Evolutionary conservation across 116 monocot species (phyloP), one percentile per base, ranked within the genome.

Genomic region (Iris pallida): DNA sequence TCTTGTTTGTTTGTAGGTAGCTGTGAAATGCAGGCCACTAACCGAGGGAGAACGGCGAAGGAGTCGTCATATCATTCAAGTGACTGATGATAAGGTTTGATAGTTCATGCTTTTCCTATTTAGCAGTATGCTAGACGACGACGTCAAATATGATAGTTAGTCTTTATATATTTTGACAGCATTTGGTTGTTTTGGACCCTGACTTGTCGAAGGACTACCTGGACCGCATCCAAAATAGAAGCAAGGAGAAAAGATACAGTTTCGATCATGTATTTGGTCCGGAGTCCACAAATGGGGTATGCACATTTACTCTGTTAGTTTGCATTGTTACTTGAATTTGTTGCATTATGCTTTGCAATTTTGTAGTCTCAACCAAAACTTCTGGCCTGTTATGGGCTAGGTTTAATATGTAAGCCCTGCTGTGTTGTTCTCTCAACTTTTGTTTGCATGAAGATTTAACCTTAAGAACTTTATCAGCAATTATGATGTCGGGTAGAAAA

Each of bases 171-270:
- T 30, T 30, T 51, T 70, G 13, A 15, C 80, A 91, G 91, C 63
- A 68, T 70, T 72, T 91, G 1, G 78, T 82, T 63, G 84, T 91
- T 55, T 62, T 87, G 80, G 91, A 91, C 73, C 91, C 91, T 70
- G 91, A 91, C 69, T 54, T 87, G 59, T 91, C 87, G 42, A 91
- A 91, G 80, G 85, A 87, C 73, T 87, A 87, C 73, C 82, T 91
- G 41, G 87, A 91, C 8, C 74, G 67, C 46, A 77, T 91, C 42
- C 91, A 91, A 61, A 91, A 87, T 74, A 74, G 91, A 44, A 80
- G 82, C 0, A 91, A 91, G 61, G 91, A 91, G 84, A 91, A 68
- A 71, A 69, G 80, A 78, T 91, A 91, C 49, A 70, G 58, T 73
- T 91, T 91, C 58, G 91, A 91, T 87, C 79, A 77, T 73, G 87